Evolutionary conservation across 1,284 basidiomycete genomes (phyloP), one percentile per base, ranked within the genome.

Genomic region (Fomes fomentarius): DNA sequence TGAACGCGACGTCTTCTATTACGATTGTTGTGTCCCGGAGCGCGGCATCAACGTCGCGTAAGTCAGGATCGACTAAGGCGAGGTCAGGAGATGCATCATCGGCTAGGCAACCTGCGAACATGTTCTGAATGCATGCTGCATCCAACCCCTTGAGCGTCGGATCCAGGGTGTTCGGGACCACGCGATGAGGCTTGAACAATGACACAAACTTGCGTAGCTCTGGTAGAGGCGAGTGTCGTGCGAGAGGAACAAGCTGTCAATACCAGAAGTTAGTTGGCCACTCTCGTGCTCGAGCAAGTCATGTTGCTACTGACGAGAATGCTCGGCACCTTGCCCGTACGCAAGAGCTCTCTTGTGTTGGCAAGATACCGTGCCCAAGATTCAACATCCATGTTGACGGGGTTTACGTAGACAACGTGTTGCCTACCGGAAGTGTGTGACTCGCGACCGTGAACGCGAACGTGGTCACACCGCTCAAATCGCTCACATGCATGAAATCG

Each of bases 401-500:
- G 85, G 63, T 94, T 93, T 42, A 94, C 74, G 57, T 91, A 93
- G 0, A 94, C 83, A 9, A 93, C 83, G 19, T 75, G 79, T 50
- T 77, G 77, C 3, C 82, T 81, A 42, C 67, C 70, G 1, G 60
- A 40, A 4, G 65, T 62, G 22, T 64, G 66, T 43, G 73, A 69
- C 7, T 65, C 68, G 1, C 74, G 58, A 1, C 65, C 66, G 10
- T 63, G 78, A 1, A 82, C 77, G 17, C 77, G 77, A 25, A 91
- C 83, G 51, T 82, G 76, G 3, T 79, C 70, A 66, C 95, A 97
- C 14, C 89, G 82, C 65, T 86, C 77, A 50, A 85, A 87, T 0
- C 91, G 81, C 65, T 97, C 94, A 64, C 95, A 98, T 0, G 94
- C 94, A 66, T 98, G 95, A 65, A 97, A 96, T 0, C 94, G 83